These are phyloP conservation scores for Prinsepia uniflora DNA, from an alignment of 306 rosid species.

Conservation along the genomic window DNA sequence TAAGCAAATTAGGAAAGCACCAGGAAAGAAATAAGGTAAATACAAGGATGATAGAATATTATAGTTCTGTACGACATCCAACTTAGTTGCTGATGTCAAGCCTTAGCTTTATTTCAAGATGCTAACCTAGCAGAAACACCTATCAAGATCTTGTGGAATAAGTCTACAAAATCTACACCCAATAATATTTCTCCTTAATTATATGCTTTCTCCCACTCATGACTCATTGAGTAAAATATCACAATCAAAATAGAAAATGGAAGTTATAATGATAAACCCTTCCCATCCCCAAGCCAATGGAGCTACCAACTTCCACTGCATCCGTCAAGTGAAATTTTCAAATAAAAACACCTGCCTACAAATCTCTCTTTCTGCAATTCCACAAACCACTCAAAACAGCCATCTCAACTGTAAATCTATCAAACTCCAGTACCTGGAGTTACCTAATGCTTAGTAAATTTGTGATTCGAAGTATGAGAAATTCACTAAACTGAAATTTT, in stretches of 20 bases:
- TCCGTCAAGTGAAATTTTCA: not conserved
- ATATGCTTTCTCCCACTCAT: not conserved
- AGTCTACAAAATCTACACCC: not conserved
- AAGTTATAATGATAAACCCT: not conserved
- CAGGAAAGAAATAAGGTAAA: not conserved
- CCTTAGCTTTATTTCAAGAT: not conserved
- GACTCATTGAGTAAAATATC: not conserved
- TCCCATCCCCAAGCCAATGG: not conserved
- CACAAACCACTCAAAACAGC: not conserved
- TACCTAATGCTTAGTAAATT: not conserved
- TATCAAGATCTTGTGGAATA: not conserved
- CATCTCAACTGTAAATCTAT: not conserved
- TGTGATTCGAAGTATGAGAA: not conserved
- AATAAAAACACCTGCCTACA: not conserved
- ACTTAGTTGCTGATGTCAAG: not conserved
- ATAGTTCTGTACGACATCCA: not conserved
- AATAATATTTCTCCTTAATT: not conserved
- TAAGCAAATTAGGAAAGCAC: conserved; percentile 7
- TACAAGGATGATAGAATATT: not conserved
- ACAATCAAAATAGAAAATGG: not conserved
- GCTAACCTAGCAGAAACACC: not conserved
- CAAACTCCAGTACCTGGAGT: not conserved
- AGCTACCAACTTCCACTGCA: not conserved
- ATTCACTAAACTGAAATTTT: not conserved
- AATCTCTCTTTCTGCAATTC: not conserved